Evolutionary conservation across 441 rosid species (phyloP).

Genomic region (Macaranga tanarius): DNA sequence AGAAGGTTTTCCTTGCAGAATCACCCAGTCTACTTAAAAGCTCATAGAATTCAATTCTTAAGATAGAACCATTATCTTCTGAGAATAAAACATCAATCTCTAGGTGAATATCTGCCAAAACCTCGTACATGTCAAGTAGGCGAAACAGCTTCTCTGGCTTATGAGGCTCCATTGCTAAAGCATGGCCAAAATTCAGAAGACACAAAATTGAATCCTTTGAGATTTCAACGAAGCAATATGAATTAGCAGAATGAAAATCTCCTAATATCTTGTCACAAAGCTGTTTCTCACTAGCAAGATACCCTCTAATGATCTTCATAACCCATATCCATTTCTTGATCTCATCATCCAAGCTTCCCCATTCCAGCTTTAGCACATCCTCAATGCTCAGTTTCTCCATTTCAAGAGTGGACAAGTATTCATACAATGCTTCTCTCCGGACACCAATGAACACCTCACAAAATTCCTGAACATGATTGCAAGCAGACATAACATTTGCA

Average conservation of each 20-base stretch:
- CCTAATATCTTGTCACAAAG: conserved; percentile 62
- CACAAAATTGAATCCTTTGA: conserved; percentile 46
- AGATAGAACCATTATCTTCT: conserved; percentile 49
- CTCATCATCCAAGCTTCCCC: conserved; percentile 46
- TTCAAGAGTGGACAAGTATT: conserved; percentile 46
- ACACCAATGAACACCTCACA: conserved; percentile 43
- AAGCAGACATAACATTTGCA: conserved; percentile 62
- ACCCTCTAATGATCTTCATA: conserved; percentile 47
- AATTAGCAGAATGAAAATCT: conserved; percentile 36
- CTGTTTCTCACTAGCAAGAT: conserved; percentile 57
- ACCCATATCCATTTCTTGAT: conserved; percentile 69
- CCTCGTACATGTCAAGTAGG: conserved; percentile 71
- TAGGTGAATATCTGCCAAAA: conserved; percentile 46
- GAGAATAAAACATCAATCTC: conserved; percentile 49
- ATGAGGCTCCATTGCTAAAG: conserved; percentile 50
- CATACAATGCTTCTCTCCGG: conserved; percentile 55
- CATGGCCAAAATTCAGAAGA: conserved; percentile 74
- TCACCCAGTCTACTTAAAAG: conserved; percentile 46
- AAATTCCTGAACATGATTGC: conserved; percentile 51
- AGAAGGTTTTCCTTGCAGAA: conserved; percentile 45
- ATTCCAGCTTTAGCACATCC: conserved; percentile 60
- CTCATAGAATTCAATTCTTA: conserved; percentile 54
- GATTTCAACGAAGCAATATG: conserved; percentile 61
- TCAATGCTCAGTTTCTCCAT: conserved; percentile 54
- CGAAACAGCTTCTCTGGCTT: conserved; percentile 63